These are phyloP conservation scores for Pseudocercospora musae DNA, from an alignment of 2,329 filamentous ascomycete species.

Conservation along the genomic window DNA sequence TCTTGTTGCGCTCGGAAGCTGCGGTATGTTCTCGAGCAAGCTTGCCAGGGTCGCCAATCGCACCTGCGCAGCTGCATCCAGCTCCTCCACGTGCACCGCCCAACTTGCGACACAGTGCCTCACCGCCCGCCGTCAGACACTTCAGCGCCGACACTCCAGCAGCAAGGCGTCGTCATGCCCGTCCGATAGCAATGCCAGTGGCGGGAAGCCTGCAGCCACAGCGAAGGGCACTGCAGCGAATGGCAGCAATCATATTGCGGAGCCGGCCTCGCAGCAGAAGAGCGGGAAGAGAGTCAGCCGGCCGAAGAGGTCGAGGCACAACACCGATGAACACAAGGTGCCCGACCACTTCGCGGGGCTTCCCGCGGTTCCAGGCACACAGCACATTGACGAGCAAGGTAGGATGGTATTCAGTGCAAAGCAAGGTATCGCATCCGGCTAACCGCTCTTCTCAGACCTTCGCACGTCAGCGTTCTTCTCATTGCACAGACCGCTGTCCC, in stretches of 20 bases:
- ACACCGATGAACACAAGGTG: conserved; percentile 16
- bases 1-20: not conserved
- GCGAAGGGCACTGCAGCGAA: conserved; percentile 23
- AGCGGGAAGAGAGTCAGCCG: conserved; percentile 18
- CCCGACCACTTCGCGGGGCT: conserved; percentile 53
- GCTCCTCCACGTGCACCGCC: conserved; percentile 33
- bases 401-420: not conserved
- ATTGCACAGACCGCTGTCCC: conserved; percentile 87
- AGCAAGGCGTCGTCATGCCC: conserved; percentile 49
- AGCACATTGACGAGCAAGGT: conserved; percentile 57
- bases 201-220: conserved; percentile 29
- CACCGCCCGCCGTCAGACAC: conserved; percentile 36
- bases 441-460: conserved; percentile 59
- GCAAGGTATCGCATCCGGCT: not conserved
- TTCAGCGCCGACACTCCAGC: conserved; percentile 50
- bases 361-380: conserved; percentile 71
- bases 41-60: conserved; percentile 33
- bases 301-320: conserved; percentile 16
- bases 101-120: conserved; percentile 32
- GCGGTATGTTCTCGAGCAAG: conserved; percentile 34
- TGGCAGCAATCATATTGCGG: conserved; percentile 13
- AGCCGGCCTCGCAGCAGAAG: conserved; percentile 20
- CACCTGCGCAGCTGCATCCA: conserved; percentile 23
- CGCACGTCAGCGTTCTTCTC: conserved; percentile 92
- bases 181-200: conserved; percentile 34